Percentiles rank a stretch among this genome's conserved stretches.
Evolutionary conservation across 306 rosid species (phyloP).

Genomic region (Sindora glabra): DNA sequence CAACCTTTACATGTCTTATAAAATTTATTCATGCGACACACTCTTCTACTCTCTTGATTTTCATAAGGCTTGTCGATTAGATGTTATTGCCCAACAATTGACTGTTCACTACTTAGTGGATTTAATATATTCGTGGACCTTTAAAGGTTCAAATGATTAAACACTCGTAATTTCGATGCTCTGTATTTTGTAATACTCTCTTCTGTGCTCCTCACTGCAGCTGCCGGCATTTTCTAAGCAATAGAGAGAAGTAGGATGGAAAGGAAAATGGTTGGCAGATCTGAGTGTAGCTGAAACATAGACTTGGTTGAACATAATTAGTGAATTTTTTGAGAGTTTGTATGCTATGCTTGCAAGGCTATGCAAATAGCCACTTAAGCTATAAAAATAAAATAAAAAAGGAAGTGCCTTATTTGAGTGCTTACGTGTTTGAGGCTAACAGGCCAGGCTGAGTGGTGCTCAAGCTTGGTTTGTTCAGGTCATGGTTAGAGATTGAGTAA

Average conservation of each 20-base stretch:
- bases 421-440: conserved; percentile 35
- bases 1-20: neutral
- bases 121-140: neutral
- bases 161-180: neutral
- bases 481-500: no score
- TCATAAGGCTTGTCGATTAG: neutral
- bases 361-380: conserved; percentile 10
- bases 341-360: neutral
- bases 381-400: neutral
- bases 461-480: no score
- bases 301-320: neutral
- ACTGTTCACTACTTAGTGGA: neutral
- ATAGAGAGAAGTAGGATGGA: neutral
- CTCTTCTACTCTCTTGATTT: neutral
- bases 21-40: neutral
- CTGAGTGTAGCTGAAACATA: neutral
- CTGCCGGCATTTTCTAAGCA: neutral
- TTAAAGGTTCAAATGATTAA: neutral
- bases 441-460: conserved; percentile 19
- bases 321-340: neutral
- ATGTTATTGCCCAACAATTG: neutral
- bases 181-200: neutral
- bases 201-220: neutral
- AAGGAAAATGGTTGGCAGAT: neutral
- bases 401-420: conserved; percentile 21